phyloP scores from a whole-genome alignment of 2,329 filamentous ascomycete genomes.

The Aspergillus sp. region DNA sequence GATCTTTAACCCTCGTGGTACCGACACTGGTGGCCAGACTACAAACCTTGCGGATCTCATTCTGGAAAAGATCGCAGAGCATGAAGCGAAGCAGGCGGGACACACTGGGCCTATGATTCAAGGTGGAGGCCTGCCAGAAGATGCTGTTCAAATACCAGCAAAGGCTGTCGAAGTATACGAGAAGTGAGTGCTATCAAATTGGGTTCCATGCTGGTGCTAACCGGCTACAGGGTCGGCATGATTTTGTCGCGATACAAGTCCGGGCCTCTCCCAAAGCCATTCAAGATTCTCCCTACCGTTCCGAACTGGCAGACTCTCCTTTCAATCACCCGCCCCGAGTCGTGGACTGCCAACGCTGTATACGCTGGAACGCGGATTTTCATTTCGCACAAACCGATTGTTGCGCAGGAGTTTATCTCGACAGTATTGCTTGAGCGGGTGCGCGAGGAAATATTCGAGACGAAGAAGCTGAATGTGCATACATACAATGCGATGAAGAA shows the following conservation, averaged over 20 bases:
- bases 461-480: slow-evolving; percentile 93
- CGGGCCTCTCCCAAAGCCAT: slow-evolving; percentile 94
- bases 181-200: slow-evolving; percentile 60
- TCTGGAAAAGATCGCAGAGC: slow-evolving; percentile 87
- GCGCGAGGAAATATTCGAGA: slow-evolving; percentile 92
- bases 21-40: slow-evolving; percentile 55
- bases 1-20: slow-evolving; percentile 65
- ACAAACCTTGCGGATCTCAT: slow-evolving; percentile 93
- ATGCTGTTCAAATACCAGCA: slow-evolving; percentile 82
- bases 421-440: slow-evolving; percentile 86
- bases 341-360: slow-evolving; percentile 77
- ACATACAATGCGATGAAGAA: slow-evolving; percentile 95
- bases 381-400: slow-evolving; percentile 77
- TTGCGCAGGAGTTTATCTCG: slow-evolving; percentile 84
- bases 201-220: slow-evolving; percentile 21
- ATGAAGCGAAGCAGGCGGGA: slow-evolving; percentile 71
- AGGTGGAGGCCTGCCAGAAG: slow-evolving; percentile 67
- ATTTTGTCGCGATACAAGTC: slow-evolving; percentile 92
- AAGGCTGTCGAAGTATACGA: slow-evolving; percentile 95
- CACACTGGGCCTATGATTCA: slow-evolving; percentile 48
- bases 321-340: slow-evolving; percentile 78
- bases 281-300: slow-evolving; percentile 93
- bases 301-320: slow-evolving; percentile 91
- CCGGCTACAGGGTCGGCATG: slow-evolving; percentile 69
- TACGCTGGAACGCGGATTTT: slow-evolving; percentile 94